Evolutionary conservation across 1,284 basidiomycete genomes (phyloP).

Genomic region (Volvariella volvacea): DNA sequence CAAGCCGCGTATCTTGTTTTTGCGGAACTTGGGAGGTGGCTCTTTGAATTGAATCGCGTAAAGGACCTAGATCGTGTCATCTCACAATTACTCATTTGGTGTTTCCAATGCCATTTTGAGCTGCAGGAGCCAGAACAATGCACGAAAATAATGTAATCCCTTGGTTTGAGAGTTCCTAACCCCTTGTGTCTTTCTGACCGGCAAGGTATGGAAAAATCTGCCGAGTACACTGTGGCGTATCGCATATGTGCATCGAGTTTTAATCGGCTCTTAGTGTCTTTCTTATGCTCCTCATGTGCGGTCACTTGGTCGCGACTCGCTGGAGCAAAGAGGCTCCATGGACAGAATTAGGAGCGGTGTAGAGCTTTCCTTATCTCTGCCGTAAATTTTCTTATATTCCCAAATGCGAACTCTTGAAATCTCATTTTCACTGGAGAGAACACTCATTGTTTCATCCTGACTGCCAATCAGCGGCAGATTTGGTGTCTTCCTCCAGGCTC

Average conservation of each 20-base stretch:
- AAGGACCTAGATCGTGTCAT: slow-evolving; percentile 33
- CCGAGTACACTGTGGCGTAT: too few relatives aligned
- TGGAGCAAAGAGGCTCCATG: slow-evolving; percentile 13
- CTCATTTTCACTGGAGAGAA: slow-evolving; percentile 44
- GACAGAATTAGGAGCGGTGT: background rate
- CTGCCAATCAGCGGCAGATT: slow-evolving; percentile 45
- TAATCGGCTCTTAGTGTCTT: too few relatives aligned
- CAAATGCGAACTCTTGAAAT: slow-evolving; percentile 31
- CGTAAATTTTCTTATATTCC: slow-evolving; percentile 9
- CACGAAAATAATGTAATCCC: too few relatives aligned
- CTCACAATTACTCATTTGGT: slow-evolving; percentile 51
- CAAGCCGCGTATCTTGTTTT: slow-evolving; percentile 44
- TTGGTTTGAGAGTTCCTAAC: too few relatives aligned
- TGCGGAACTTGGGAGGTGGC: slow-evolving; percentile 34
- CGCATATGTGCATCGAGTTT: too few relatives aligned
- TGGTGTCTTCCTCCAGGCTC: background rate
- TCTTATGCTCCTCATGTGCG: too few relatives aligned
- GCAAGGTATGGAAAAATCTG: too few relatives aligned
- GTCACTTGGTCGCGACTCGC: too few relatives aligned
- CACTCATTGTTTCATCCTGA: slow-evolving; percentile 61
- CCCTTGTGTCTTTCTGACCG: too few relatives aligned
- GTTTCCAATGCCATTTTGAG: too few relatives aligned
- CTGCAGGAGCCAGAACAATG: too few relatives aligned
- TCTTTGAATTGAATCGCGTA: slow-evolving; percentile 28
- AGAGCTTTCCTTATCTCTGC: slow-evolving; percentile 3